Evolutionary conservation across 1,139 yeast species (phyloP).

Genomic region (Scheffersomyces titani): DNA sequence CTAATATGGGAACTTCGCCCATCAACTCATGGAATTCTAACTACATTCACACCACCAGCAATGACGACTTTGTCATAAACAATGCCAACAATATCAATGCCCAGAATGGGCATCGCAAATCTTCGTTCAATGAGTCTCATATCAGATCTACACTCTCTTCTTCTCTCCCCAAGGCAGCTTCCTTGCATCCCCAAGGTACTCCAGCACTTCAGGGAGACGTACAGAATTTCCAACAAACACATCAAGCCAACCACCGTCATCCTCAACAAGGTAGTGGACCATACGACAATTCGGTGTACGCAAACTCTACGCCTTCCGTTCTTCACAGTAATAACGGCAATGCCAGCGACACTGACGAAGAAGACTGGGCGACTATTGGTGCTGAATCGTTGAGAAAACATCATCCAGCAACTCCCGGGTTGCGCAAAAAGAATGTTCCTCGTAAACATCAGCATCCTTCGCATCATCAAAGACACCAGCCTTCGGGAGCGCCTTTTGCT

Average conservation of each 20-base stretch:
- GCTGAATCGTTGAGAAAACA: constrained; percentile 57
- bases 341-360: constrained; percentile 76
- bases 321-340: constrained; percentile 9
- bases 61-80: constrained; percentile 13
- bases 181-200: constrained; percentile 6
- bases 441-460: not conserved
- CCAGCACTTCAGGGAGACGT: constrained; percentile 5
- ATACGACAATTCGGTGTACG: constrained; percentile 9
- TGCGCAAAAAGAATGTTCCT: not conserved
- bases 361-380: constrained; percentile 92
- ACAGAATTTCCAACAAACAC: constrained; percentile 6
- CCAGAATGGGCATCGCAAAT: constrained; percentile 30
- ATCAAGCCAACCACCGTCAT: constrained; percentile 1
- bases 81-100: constrained; percentile 18
- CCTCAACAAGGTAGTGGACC: constrained; percentile 11
- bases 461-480: not conserved
- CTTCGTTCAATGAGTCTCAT: constrained; percentile 48
- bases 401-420: not conserved
- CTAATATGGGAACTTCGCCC: constrained; percentile 5
- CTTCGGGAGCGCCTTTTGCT: no score
- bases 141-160: constrained; percentile 41
- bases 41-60: constrained; percentile 17
- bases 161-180: constrained; percentile 21
- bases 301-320: constrained; percentile 13
- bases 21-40: constrained; percentile 1